Conservation (phyloP, 805 yeast species). For the Metahyphopichia silvanorum region DNA sequence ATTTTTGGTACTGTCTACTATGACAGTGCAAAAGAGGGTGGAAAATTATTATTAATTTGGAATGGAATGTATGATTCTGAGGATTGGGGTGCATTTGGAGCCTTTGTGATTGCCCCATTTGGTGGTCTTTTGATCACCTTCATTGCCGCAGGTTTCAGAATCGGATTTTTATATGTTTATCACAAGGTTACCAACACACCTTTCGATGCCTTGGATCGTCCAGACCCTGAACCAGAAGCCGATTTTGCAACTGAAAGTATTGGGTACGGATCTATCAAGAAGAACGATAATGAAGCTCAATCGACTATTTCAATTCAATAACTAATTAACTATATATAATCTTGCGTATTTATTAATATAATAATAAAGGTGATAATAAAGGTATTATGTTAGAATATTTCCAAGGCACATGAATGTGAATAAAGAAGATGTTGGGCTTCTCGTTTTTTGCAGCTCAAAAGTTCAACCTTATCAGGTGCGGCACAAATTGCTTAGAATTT, state of each 20-base stretch:
- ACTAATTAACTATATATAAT: not conserved
- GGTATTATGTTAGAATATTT: no score
- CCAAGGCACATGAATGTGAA: no score
- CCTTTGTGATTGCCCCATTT: conserved; percentile 86
- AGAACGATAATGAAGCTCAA: not conserved
- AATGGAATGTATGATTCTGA: conserved; percentile 71
- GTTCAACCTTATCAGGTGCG: no score
- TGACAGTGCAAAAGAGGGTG: conserved; percentile 71
- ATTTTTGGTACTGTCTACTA: conserved; percentile 83
- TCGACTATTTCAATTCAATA: no score
- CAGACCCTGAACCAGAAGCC: conserved; percentile 11
- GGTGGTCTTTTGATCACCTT: conserved; percentile 68
- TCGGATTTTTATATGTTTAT: conserved; percentile 25
- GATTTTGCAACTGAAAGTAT: not conserved
- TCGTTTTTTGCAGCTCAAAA: no score
- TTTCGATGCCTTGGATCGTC: conserved; percentile 46
- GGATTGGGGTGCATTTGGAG: conserved; percentile 96
- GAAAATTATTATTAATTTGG: conserved; percentile 65
- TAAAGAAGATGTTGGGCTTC: no score
- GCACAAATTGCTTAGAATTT: no score
- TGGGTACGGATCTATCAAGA: not conserved
- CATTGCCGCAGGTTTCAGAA: conserved; percentile 48
- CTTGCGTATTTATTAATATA: no score
- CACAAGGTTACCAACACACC: conserved; percentile 32
- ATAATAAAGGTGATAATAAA: no score